Base-by-base conservation (phyloP, 768 basidiomycete species). In the Hericium rajendrae region DNA sequence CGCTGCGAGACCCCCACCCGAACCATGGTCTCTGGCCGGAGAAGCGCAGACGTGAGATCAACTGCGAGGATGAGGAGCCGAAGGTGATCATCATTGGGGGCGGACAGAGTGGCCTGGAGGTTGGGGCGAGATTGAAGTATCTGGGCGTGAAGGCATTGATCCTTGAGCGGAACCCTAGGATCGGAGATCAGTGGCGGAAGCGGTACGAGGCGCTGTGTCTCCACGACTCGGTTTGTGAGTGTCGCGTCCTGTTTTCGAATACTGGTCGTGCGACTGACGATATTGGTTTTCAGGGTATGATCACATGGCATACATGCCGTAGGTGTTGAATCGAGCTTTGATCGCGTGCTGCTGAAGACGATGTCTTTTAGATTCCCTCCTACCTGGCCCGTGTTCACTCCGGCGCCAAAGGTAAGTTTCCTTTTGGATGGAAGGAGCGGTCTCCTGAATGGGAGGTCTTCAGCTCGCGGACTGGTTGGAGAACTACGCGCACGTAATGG, bases 401-500 rank as follows among this genome's bases (percentile, higher is more conserved):
- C 69, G 0, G 67, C 72, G 11, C 66, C 64, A 18, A 74, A 74
- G 62, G 64, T 65, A 38, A 50, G 10, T 43, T 11, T n/a, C 4
- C 13, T 39, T 28, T 10, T 28, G 15, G 3, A 20, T 37, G 15
- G 26, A 6, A 32, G 12, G 15, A 13, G 15, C 39, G 4, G 22
- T 38, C 3, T 46, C n/a, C 24, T 46, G 38, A 4, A 3, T 58
- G 60, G 15, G 37, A 18, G 13, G 24, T 51, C 28, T 40, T 5
- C 41, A 84, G 77, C 68, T 87, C 16, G 85, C 83, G 0, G 79
- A 82, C 58, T 86, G 83, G 83, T 74, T 88, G 2, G 85, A 86
- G 67, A 73, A 68, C 57, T 87, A 85, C 64, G 82, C 81, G 0
- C 73, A 79, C 13, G 64, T 73, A 1, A 68, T 86, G 57, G 85